Base-by-base conservation (phyloP, 2,329 filamentous ascomycete genomes). In the Colletotrichum sp. region DNA sequence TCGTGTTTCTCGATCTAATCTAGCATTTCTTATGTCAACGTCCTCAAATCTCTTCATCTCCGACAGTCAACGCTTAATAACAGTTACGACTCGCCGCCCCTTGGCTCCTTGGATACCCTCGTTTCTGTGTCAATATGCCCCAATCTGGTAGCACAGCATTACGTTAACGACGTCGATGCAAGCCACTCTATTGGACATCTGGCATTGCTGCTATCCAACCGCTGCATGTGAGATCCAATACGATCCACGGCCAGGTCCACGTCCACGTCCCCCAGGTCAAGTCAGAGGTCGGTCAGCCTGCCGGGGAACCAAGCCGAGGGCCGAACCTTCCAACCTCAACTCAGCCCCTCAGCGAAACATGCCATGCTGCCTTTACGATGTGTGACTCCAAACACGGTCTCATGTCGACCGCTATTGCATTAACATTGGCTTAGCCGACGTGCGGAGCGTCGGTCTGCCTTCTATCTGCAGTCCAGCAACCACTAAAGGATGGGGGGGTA, bases 171-270 rank as follows among this genome's bases (percentile, higher is more conserved):
- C 26, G 69, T 64, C 39, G 18, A 57, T 72, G 63, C 73, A 64
- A 69, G 63, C 69, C 73, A 73, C 69, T 59, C 55, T 36, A 69
- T 76, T 76, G 73, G 63, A 16, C 44, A 73, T 76, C 64, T 72
- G 55, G 62, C 62, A 67, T 67, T 55, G 32, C 28, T 36, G 30
- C 18, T 21, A 26, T 49, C 49, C 59, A 44, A 10, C 6, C 52
- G 73, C 73, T 69, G 73, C 73, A 76, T 68, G 69, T 76, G 69
- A 76, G 73, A 76, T 76, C 73, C 64, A 73, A 68, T 67, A 73
- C 69, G 70, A 76, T 69, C 73, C 68, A 63, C 59, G 68, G 10
- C 36, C 34, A 70, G 57, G 63, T 64, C 36, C 30, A 44, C 55
- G 63, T 64, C 36, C 30, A 44, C 55, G 24, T 39, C 30, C 15